Percentiles rank a stretch among this genome's conserved stretches.
Evolutionary conservation across 2,329 filamentous ascomycete genomes (phyloP).

Genomic region (Raffaelea albimanens): DNA sequence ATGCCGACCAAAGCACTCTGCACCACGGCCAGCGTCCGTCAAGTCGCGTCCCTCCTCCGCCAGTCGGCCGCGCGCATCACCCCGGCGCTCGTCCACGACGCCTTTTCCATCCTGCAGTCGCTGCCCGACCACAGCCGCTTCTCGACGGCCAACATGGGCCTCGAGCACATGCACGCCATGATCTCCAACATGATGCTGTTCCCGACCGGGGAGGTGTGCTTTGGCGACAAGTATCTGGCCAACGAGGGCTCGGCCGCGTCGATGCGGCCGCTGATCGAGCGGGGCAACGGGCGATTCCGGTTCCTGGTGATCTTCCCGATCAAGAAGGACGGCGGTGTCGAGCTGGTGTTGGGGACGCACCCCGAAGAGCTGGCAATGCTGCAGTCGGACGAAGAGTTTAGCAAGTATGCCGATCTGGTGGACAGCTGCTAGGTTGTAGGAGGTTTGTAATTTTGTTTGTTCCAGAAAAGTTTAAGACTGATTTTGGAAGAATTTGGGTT

Average conservation of each 20-base stretch:
- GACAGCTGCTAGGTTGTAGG: not conserved
- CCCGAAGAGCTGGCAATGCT: not conserved
- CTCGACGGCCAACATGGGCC: conserved; percentile 4
- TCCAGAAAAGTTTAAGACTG: too few relatives aligned
- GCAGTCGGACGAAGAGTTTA: conserved; percentile 1
- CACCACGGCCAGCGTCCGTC: not conserved
- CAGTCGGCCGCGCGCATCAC: not conserved
- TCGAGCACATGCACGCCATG: conserved; percentile 5
- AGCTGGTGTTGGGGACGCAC: conserved; percentile 2
- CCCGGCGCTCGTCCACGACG: not conserved
- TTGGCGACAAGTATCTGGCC: not conserved
- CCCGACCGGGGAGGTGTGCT: not conserved
- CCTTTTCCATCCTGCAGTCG: not conserved
- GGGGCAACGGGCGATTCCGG: conserved; percentile 2
- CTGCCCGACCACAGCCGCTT: conserved; percentile 2
- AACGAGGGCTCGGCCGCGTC: not conserved
- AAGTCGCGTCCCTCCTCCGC: not conserved
- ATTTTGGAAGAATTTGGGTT: too few relatives aligned
- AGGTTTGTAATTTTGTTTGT: not conserved
- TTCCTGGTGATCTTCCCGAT: conserved; percentile 3
- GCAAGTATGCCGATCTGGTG: not conserved
- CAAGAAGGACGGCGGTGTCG: not conserved
- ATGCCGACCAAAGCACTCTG: not conserved
- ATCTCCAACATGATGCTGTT: conserved; percentile 5
- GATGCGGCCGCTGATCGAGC: conserved; percentile 1